A percentile compares a stretch with the other conserved stretches of the same genome.
These are phyloP conservation scores for Triticum urartu DNA, from an alignment of 176 grass and related monocot species.

Conservation along the genomic window DNA sequence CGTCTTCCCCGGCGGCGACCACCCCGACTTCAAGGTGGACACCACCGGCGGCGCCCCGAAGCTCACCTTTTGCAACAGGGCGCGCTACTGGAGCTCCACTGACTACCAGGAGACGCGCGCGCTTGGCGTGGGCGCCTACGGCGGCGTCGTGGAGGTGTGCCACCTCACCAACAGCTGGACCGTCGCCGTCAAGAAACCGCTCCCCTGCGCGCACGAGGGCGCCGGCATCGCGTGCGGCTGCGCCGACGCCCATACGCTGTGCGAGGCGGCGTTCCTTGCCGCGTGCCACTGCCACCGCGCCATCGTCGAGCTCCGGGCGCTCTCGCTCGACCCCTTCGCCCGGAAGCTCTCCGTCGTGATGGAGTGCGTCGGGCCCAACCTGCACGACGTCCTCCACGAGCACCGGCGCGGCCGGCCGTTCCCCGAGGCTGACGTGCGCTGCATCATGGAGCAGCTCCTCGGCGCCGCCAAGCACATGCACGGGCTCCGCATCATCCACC, in stretches of 20 bases:
- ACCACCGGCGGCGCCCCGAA: not conserved
- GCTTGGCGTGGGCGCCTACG: constrained; percentile 4
- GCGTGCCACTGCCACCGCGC: constrained; percentile 24
- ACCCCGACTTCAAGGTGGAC: not conserved
- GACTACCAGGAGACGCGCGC: not conserved
- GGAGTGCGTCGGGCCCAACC: constrained; percentile 37
- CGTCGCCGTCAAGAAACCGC: constrained; percentile 31
- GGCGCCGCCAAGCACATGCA: constrained; percentile 37
- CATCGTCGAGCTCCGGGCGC: constrained; percentile 28
- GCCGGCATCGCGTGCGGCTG: not conserved
- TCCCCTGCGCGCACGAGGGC: not conserved
- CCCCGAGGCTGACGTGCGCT: constrained; percentile 13
- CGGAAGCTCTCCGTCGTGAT: constrained; percentile 36
- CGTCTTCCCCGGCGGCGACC: not conserved
- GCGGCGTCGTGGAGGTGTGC: constrained; percentile 6
- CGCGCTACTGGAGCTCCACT: not conserved
- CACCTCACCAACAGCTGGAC: not conserved
- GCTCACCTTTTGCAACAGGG: not conserved
- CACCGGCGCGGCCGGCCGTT: not conserved
- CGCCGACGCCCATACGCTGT: not conserved
- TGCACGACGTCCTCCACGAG: constrained; percentile 13
- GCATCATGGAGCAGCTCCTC: constrained; percentile 42
- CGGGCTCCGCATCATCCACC: constrained; percentile 65
- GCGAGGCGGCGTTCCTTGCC: constrained; percentile 10
- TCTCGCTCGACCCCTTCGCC: not conserved